Conservation (phyloP, 2,329 filamentous ascomycete genomes). For the Fusarium chuoi region DNA sequence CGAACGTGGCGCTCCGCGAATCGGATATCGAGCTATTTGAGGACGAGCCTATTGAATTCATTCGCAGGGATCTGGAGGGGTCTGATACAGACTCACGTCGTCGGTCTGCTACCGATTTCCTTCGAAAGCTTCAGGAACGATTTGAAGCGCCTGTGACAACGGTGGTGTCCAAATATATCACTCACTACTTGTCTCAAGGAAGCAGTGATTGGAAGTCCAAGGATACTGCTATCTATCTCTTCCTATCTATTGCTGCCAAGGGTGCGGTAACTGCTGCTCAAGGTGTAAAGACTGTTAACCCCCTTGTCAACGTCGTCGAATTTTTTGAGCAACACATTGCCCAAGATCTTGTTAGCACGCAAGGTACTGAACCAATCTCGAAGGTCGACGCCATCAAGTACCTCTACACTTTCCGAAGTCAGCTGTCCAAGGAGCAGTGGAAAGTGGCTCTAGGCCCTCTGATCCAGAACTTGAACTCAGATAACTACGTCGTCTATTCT, state of each 20-base stretch:
- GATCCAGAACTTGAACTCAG: constrained; percentile 88
- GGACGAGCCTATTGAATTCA: constrained; percentile 98
- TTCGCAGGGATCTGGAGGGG: constrained; percentile 91
- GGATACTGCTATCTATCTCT: constrained; percentile 97
- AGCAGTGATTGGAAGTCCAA: constrained; percentile 95
- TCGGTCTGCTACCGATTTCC: constrained; percentile 92
- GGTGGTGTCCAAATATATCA: constrained; percentile 88
- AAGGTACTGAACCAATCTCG: constrained; percentile 80
- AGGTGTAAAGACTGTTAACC: constrained; percentile 90
- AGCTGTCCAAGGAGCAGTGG: constrained; percentile 93
- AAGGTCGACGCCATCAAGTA: constrained; percentile 99
- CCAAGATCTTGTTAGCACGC: constrained; percentile 80
- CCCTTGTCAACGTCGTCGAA: constrained; percentile 86
- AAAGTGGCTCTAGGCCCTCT: constrained; percentile 87
- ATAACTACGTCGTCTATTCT: constrained; percentile 96
- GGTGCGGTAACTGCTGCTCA: constrained; percentile 87
- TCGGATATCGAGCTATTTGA: constrained; percentile 97
- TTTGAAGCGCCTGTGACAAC: constrained; percentile 87
- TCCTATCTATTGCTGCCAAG: constrained; percentile 92
- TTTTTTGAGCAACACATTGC: constrained; percentile 96
- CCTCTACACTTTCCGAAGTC: constrained; percentile 95
- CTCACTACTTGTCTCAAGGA: constrained; percentile 83
- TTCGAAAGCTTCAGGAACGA: constrained; percentile 87
- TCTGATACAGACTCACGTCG: constrained; percentile 95
- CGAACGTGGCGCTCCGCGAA: constrained; percentile 90